These are phyloP conservation scores for Termitomyces sp. DNA, from an alignment of 768 basidiomycete genomes.

Conservation along the genomic window DNA sequence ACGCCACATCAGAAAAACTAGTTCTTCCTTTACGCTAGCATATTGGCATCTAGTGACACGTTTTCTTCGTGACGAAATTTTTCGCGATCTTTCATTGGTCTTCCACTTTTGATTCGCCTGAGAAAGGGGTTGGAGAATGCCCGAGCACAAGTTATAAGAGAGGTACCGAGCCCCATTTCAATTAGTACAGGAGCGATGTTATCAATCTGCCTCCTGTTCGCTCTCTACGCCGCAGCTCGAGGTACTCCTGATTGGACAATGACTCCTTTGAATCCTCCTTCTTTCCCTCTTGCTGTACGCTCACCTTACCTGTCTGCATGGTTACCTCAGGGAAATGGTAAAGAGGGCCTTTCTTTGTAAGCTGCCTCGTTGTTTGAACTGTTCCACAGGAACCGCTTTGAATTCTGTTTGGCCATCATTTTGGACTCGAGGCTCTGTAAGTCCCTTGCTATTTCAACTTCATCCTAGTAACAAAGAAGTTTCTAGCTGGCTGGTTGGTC, in stretches of 20 bases:
- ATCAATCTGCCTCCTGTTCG: slow-evolving; percentile 3
- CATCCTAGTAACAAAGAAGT: not conserved
- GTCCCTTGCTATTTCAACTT: slow-evolving; percentile 5
- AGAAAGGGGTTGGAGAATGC: not conserved
- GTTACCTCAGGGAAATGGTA: slow-evolving; percentile 55
- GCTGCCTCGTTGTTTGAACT: not conserved
- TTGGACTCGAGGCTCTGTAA: slow-evolving; percentile 57
- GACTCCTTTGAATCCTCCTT: slow-evolving; percentile 54
- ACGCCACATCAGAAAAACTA: not conserved
- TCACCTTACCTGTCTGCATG: slow-evolving; percentile 66
- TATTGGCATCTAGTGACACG: not conserved
- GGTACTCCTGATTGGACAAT: slow-evolving; percentile 42
- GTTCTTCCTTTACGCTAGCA: not conserved
- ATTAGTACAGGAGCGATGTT: not conserved
- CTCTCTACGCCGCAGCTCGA: slow-evolving; percentile 13
- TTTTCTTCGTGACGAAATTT: not conserved
- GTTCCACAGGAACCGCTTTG: slow-evolving; percentile 33
- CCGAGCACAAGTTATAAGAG: not conserved
- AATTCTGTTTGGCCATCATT: slow-evolving; percentile 63
- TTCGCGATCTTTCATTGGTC: not conserved
- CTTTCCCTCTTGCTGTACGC: slow-evolving; percentile 64
- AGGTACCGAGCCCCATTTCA: not conserved
- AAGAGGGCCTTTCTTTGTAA: slow-evolving; percentile 4
- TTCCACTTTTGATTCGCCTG: not conserved
- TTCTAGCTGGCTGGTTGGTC: slow-evolving; percentile 61